These are phyloP conservation scores for Castanospermum australe DNA, from an alignment of 306 rosid species.

Conservation along the genomic window DNA sequence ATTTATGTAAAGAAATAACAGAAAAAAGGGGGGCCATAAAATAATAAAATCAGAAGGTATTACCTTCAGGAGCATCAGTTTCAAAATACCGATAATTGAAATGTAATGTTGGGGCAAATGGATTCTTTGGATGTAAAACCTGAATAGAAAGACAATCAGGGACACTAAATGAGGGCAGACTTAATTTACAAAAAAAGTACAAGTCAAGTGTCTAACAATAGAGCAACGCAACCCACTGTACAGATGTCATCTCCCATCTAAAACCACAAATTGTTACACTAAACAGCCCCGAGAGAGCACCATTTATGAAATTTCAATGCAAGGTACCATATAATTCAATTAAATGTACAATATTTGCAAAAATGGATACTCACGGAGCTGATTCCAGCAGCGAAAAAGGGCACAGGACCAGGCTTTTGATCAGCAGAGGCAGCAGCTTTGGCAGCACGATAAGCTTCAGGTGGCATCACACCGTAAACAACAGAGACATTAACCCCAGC, in stretches of 20 bases:
- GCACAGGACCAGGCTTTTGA: slow-evolving; percentile 85
- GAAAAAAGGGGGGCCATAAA: neutral
- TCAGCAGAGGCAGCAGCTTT: slow-evolving; percentile 50
- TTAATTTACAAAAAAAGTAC: neutral
- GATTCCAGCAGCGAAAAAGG: slow-evolving; percentile 93
- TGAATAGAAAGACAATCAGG: slow-evolving; percentile 29
- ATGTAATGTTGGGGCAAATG: slow-evolving; percentile 94
- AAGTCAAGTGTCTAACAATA: neutral
- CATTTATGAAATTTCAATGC: neutral
- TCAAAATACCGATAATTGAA: slow-evolving; percentile 96
- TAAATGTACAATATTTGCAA: neutral
- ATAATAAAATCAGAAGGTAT: neutral
- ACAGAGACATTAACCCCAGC: slow-evolving; percentile 98
- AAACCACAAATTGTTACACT: neutral
- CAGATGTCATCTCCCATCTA: neutral
- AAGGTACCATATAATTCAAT: neutral
- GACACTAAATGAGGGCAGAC: neutral
- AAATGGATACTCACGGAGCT: slow-evolving; percentile 68
- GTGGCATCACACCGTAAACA: slow-evolving; percentile 96
- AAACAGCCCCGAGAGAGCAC: neutral
- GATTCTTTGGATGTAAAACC: slow-evolving; percentile 98
- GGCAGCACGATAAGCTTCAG: slow-evolving; percentile 97
- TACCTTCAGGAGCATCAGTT: slow-evolving; percentile 91
- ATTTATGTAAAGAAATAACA: neutral
- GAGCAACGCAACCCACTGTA: neutral